Base-by-base conservation (phyloP, 352 stramenopile species). In the Pseudoperonospora humuli region DNA sequence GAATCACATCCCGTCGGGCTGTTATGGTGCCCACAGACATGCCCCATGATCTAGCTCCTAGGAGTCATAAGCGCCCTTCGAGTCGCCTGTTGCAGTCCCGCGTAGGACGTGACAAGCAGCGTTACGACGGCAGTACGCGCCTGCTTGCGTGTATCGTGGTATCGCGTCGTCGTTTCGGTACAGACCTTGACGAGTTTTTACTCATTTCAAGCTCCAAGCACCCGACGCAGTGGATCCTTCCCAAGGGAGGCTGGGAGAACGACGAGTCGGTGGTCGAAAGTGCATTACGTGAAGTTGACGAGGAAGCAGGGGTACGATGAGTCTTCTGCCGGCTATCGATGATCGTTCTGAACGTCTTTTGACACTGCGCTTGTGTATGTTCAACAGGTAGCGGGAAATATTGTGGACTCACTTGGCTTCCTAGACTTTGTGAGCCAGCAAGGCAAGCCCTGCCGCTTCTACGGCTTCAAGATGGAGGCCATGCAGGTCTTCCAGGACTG, bases 211-310 rank as follows among this genome's bases (percentile, higher is more conserved):
- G 77, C 52, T 83, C 85, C 51, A 97, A 97, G 55, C 61, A 81
- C 34, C 39, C 49, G 19, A 58, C 70, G 24, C 82, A 94, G 46
- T 98, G 93, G 93, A 97, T 98, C 36, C 55, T 98, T 6, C 95
- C 95, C n/a, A 98, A 98, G 57, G 95, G 95, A 29, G 95, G 93
- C 1, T 98, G 95, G 95, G 95, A 98, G 59, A 73, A 37, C 15
- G 95, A 98, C 50, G 95, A 98, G 58, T 85, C 75, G 0, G 63
- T 83, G n/a, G 66, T 86, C 43, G 80, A 97, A 45, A 92, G 86
- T 48, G 95, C 90, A 4, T 59, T 88, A 31, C 74, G 95, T 5
- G 95, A 98, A 60, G 90, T 80, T 6, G 93, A 94, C 44, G 95
- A 98, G 61, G 95, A 98, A 61, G 88, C 75, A 2, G 95, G 95